Conservation (phyloP, 805 yeast species). For the Teunomyces cretensis region DNA sequence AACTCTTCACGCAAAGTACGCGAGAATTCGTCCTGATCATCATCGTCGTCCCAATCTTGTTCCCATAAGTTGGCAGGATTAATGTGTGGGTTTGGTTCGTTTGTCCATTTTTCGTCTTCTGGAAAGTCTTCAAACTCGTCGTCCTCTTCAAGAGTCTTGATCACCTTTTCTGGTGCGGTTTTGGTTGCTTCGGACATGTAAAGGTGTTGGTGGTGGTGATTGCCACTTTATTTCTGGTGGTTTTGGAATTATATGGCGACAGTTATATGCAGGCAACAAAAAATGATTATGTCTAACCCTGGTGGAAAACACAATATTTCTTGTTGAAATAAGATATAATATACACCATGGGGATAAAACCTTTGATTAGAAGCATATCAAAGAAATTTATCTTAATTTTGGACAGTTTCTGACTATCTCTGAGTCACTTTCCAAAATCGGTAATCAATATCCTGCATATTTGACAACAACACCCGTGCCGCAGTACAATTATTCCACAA, state of each 20-base stretch:
- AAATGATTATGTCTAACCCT: no score
- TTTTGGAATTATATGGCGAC: background rate
- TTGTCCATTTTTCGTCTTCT: slow-evolving; percentile 75
- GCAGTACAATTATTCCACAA: background rate
- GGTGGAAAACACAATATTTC: no score
- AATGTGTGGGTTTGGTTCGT: slow-evolving; percentile 51
- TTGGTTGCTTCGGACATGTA: slow-evolving; percentile 2
- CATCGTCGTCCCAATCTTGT: slow-evolving; percentile 97
- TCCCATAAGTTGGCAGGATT: slow-evolving; percentile 78
- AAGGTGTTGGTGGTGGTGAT: background rate
- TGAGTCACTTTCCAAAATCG: background rate
- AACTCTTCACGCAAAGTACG: slow-evolving; percentile 58
- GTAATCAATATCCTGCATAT: background rate
- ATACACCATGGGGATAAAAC: no score
- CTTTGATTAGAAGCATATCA: no score
- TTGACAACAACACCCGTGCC: background rate
- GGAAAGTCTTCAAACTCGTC: slow-evolving; percentile 98
- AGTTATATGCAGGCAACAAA: background rate
- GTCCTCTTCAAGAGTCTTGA: slow-evolving; percentile 87
- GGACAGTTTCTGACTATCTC: background rate
- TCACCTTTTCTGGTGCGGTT: slow-evolving; percentile 30
- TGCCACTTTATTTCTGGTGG: slow-evolving; percentile 1
- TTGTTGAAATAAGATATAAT: no score
- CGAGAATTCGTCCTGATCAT: slow-evolving; percentile 86
- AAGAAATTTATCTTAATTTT: no score